phyloP scores from a whole-genome alignment of 2,329 filamentous ascomycete genomes.

The Aspergillus hortae region DNA sequence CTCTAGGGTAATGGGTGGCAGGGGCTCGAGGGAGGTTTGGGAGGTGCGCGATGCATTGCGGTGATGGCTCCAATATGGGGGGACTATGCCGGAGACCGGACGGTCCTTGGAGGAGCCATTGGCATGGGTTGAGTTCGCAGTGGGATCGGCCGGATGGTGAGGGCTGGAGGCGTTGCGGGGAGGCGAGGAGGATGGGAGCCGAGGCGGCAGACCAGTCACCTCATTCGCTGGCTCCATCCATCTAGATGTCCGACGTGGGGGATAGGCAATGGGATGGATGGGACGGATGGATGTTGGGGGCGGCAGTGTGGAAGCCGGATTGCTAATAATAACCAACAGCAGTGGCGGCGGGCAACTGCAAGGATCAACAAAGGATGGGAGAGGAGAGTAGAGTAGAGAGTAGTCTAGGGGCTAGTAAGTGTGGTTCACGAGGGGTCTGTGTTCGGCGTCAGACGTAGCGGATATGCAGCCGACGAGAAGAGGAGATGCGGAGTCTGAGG shows the following conservation, averaged over 20 bases:
- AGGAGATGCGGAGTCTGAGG: conserved; percentile 1
- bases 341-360: conserved; percentile 5
- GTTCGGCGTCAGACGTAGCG: not conserved
- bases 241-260: conserved; percentile 24
- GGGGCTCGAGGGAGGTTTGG: conserved; percentile 35
- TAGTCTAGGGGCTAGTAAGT: not conserved
- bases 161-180: conserved; percentile 8
- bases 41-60: conserved; percentile 41
- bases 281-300: conserved; percentile 3
- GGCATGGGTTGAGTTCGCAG: conserved; percentile 1
- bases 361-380: not conserved
- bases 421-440: not conserved
- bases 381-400: not conserved
- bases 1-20: conserved; percentile 55
- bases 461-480: not conserved
- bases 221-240: conserved; percentile 42
- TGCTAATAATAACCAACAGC: conserved; percentile 13
- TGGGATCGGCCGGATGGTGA: conserved; percentile 7
- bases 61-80: conserved; percentile 46
- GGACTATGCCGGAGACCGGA: conserved; percentile 32
- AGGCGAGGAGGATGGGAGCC: conserved; percentile 21
- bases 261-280: conserved; percentile 5
- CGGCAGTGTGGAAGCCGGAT: not conserved
- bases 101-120: conserved; percentile 17
- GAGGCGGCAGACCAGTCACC: conserved; percentile 31